These are phyloP conservation scores for Ophiostoma novo-ulmi DNA, from an alignment of 2,329 filamentous ascomycete species.

Conservation along the genomic window DNA sequence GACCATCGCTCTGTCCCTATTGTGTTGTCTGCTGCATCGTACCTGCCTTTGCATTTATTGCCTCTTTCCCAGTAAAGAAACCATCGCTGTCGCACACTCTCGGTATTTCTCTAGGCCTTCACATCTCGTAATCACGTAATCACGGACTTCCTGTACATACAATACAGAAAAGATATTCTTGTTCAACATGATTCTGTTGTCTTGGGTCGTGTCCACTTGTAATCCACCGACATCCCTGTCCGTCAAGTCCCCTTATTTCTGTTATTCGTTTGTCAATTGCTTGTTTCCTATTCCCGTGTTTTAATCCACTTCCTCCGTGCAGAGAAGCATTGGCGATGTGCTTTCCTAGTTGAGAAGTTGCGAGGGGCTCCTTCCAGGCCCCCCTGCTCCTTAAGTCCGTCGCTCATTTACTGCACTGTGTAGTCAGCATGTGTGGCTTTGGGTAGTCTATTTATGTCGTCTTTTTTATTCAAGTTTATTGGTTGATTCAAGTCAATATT, in stretches of 20 bases:
- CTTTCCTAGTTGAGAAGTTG: too few relatives aligned
- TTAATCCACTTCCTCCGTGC: neutral
- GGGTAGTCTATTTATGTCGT: too few relatives aligned
- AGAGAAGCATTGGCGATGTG: too few relatives aligned
- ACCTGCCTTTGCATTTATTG: neutral
- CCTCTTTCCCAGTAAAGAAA: neutral
- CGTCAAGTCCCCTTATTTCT: neutral
- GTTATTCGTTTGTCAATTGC: neutral
- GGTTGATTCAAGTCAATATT: too few relatives aligned
- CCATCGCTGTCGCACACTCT: neutral
- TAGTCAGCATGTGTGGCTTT: too few relatives aligned
- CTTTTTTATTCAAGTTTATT: too few relatives aligned
- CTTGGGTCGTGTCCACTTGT: neutral
- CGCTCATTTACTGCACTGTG: too few relatives aligned
- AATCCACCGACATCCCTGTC: neutral
- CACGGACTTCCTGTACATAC: neutral
- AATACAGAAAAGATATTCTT: neutral
- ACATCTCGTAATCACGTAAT: neutral
- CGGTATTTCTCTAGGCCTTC: neutral
- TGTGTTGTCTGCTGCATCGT: neutral
- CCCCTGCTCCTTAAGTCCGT: too few relatives aligned
- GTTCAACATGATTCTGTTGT: neutral
- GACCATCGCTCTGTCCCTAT: neutral
- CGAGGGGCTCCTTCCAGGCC: too few relatives aligned
- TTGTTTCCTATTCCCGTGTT: neutral